Base-by-base conservation (phyloP, 1,284 basidiomycete genomes). In the Trametes versicolor region DNA sequence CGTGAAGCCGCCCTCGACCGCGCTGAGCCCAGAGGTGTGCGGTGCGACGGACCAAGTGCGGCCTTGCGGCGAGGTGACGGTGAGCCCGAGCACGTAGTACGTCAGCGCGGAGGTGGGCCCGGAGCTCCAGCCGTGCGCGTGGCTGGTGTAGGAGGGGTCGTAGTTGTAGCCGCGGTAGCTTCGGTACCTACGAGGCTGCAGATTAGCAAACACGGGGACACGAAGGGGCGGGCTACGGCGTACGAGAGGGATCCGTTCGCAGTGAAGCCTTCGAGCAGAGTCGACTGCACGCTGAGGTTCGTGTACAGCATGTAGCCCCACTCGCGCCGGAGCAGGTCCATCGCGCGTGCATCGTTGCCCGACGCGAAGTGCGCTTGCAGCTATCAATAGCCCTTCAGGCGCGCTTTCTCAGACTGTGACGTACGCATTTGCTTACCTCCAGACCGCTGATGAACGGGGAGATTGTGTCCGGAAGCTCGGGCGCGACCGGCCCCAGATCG, bases 221-320 rank as follows among this genome's bases (percentile, higher is more conserved):
- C 1, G 37, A 48, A 47, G n/a, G 5, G 10, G 13, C 47, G 27
- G 25, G n/a, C 27, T 37, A 29, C 39, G 29, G 74, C 76, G 17
- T 66, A 83, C 83, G 78, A 77, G 17, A 85, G 75, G 5, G 83
- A 84, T 8, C 84, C 84, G 67, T 86, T 84, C 2, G 80, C 78
- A 2, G 83, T 85, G 71, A 81, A 85, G 0, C 83, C 84, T 71
- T 86, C 84, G 17, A 85, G 76, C 12, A 86, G 74, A 1, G 82
- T 84, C 8, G 84, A 85, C 62, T 84, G 80, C 4, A 84, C 83
- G 62, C 80, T 83, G 58, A 84, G 67, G 65, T 82, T 82, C 7
- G 83, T 85, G 73, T 83, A 82, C 25, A 85, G 74, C 81, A 85
- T 85, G 69, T 85, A 86, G 0, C 84, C 84, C 85, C 85, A 85